Conservation (phyloP, 1,284 basidiomycete genomes). For the Heterobasidion irregulare region DNA sequence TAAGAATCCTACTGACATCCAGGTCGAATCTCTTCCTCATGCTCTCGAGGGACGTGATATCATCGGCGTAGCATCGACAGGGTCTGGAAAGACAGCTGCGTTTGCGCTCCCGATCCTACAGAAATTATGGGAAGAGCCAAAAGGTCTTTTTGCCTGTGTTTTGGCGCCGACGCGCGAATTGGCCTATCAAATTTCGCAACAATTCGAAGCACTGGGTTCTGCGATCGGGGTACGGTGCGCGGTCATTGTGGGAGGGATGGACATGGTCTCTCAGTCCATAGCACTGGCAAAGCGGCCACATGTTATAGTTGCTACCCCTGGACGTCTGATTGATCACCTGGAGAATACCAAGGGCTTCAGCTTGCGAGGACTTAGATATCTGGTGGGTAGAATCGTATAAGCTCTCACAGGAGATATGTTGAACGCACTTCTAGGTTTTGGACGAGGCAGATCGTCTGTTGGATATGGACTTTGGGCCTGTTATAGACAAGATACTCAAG, state of each 20-base stretch:
- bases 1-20: conserved; percentile 89
- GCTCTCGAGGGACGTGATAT: conserved; percentile 91
- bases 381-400: conserved; percentile 47
- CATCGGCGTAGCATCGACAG: conserved; percentile 96
- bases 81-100: conserved; percentile 97
- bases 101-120: conserved; percentile 96
- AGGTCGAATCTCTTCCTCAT: conserved; percentile 82
- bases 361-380: conserved; percentile 79
- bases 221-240: conserved; percentile 91
- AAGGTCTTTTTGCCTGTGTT: conserved; percentile 89
- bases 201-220: conserved; percentile 89
- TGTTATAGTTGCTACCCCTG: conserved; percentile 96
- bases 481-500: conserved; percentile 96
- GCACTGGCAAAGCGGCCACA: conserved; percentile 93
- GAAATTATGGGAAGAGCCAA: conserved; percentile 94
- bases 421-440: conserved; percentile 54
- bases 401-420: background rate
- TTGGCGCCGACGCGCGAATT: conserved; percentile 96
- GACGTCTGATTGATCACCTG: conserved; percentile 90
- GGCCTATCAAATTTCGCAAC: conserved; percentile 97
- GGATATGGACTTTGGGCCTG: conserved; percentile 96
- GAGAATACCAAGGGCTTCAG: conserved; percentile 99
- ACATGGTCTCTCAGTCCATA: conserved; percentile 89
- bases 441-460: conserved; percentile 97
- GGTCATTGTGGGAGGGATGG: conserved; percentile 94